Base-by-base conservation (phyloP, 2,329 filamentous ascomycete genomes). In the Nakataea oryzae region DNA sequence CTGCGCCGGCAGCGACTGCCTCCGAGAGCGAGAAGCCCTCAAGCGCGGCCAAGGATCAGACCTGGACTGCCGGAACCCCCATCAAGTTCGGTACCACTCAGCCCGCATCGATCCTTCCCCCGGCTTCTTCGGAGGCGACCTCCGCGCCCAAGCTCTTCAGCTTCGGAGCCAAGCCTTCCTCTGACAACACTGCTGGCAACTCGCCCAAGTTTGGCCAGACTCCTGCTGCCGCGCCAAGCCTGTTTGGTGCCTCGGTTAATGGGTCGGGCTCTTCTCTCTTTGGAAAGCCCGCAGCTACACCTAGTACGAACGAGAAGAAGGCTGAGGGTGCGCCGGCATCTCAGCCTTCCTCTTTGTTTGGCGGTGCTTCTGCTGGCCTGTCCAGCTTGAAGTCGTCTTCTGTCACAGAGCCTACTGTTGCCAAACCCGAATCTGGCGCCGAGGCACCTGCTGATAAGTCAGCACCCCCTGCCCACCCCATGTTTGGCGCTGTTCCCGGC, bases 71-170 rank as follows among this genome's bases (percentile, higher is more conserved):
- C 11, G 73, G 76, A 62, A 76, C 73, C 1, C 82, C 82, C 2
- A 82, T 86, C 70, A 84, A 84, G 68, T 84, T 84, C 67, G 76
- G 76, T 14, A 61, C 72, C 28, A 61, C 69, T 72, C 32, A 50
- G 12, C 54, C 59, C 27, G 61, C 72, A 50, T n/a, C n/a, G n/a
- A n/a, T n/a, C n/a, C n/a, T n/a, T n/a, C 65, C 66, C 41, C 58
- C 68, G 17, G 27, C 50, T 41, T 73, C 14, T 76, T 77, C 64
- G 70, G 73, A 55, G 9, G 57, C 62, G 56, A 64, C 63, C 54
- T 32, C 66, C 6, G 30, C 59, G 4, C 13, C 66, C 3, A 60
- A 65, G 30, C 11, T 63, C 26, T 55, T 64, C 7, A 54, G 54
- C 29, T 66, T n/a, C 64, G 56, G 57, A 8, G 34, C 27, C 17